Percentiles rank a stretch among this genome's conserved stretches.
These are phyloP conservation scores for Acanthochlamys bracteata DNA, from an alignment of 106 monocot species.

Conservation along the genomic window DNA sequence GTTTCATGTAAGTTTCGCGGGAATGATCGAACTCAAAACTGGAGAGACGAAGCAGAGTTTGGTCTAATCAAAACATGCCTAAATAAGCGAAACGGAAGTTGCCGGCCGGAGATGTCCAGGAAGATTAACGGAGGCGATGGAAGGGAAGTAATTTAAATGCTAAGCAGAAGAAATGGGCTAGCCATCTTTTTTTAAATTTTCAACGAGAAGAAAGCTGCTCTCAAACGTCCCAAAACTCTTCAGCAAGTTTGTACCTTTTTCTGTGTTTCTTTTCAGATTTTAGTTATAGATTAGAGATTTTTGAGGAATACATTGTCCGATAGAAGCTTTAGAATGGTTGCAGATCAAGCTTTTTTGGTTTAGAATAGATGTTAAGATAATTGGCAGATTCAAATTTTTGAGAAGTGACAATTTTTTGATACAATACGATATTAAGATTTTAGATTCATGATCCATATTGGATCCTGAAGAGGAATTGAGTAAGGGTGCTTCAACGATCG, in stretches of 20 bases:
- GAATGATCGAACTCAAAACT: too few relatives aligned
- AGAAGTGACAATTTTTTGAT: background rate
- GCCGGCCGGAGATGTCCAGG: too few relatives aligned
- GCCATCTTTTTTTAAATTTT: constrained; percentile 59
- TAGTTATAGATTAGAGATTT: background rate
- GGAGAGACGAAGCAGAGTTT: too few relatives aligned
- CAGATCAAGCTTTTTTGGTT: background rate
- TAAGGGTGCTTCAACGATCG: too few relatives aligned
- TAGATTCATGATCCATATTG: too few relatives aligned
- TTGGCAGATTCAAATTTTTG: background rate
- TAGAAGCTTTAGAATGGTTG: background rate
- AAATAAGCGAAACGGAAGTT: too few relatives aligned
- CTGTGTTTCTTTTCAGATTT: background rate
- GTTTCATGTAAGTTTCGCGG: too few relatives aligned
- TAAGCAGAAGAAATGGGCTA: constrained; percentile 17
- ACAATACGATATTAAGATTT: too few relatives aligned
- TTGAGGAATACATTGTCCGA: background rate
- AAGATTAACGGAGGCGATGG: too few relatives aligned
- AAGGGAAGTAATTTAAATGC: too few relatives aligned
- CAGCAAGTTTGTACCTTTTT: constrained; percentile 45
- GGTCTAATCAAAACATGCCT: too few relatives aligned
- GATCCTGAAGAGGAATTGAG: too few relatives aligned
- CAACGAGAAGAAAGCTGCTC: constrained; percentile 56
- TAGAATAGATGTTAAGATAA: background rate
- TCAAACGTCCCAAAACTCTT: constrained; percentile 89